Evolutionary conservation across 2,329 filamentous ascomycete genomes (phyloP).

Genomic region (Talaromyces sp.): DNA sequence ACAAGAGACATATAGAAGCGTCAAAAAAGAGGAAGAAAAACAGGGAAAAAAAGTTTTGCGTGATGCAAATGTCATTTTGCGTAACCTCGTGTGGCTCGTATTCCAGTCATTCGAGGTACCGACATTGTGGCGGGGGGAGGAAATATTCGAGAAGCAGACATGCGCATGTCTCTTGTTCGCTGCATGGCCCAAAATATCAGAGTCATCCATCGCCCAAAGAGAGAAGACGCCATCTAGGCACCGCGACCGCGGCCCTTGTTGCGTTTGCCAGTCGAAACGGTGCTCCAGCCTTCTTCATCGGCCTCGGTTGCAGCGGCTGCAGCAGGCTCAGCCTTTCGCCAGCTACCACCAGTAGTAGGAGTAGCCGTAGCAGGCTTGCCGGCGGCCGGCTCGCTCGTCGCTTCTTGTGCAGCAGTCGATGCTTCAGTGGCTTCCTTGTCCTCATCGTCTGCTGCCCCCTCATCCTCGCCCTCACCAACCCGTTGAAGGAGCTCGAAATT

Average conservation of each 20-base stretch:
- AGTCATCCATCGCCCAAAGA: neutral
- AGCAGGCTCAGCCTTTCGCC: slow-evolving; percentile 32
- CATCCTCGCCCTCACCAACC: slow-evolving; percentile 43
- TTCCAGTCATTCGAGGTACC: slow-evolving; percentile 10
- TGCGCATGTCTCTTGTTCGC: neutral
- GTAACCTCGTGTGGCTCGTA: slow-evolving; percentile 15
- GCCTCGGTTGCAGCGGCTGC: slow-evolving; percentile 26
- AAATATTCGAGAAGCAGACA: neutral
- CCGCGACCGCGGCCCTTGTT: slow-evolving; percentile 41
- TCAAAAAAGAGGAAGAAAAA: neutral
- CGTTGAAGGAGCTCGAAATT: slow-evolving; percentile 55
- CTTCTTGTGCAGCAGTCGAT: slow-evolving; percentile 53
- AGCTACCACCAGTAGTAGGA: slow-evolving; percentile 34
- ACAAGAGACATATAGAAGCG: slow-evolving; percentile 2
- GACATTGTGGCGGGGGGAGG: neutral
- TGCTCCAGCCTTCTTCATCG: slow-evolving; percentile 48
- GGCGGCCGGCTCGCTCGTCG: slow-evolving; percentile 43
- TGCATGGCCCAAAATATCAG: slow-evolving; percentile 3
- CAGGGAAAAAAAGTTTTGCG: slow-evolving; percentile 7
- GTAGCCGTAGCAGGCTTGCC: slow-evolving; percentile 21
- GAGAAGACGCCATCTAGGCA: slow-evolving; percentile 14
- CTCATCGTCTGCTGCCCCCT: slow-evolving; percentile 49
- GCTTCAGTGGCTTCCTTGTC: slow-evolving; percentile 43
- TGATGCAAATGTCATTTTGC: slow-evolving; percentile 14
- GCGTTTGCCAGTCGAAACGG: slow-evolving; percentile 41